phyloP scores from a whole-genome alignment of 192 early-diverging fungal genomes.

The Anaeromyces robustus region DNA sequence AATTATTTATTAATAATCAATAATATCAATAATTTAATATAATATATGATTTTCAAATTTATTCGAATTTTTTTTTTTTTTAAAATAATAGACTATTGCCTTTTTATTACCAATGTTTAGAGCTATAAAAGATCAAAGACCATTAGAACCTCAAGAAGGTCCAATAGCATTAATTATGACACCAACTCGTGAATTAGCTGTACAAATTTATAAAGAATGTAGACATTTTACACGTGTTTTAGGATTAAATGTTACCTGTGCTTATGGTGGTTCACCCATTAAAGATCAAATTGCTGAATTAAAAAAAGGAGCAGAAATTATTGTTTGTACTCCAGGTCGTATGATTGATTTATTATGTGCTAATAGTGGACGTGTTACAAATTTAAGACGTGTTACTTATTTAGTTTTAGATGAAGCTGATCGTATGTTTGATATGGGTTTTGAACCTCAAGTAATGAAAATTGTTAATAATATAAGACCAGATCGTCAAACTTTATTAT shows the following conservation, averaged over 20 bases:
- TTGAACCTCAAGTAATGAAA: constrained; percentile 93
- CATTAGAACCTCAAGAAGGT: constrained; percentile 59
- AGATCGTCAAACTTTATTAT: constrained; percentile 70
- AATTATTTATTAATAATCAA: too few relatives aligned
- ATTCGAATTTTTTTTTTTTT: constrained; percentile 1
- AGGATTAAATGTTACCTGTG: constrained; percentile 75
- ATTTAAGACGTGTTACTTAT: constrained; percentile 20
- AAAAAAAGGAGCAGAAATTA: constrained; percentile 77
- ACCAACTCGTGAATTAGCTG: constrained; percentile 80
- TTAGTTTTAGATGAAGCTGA: constrained; percentile 76
- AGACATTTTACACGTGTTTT: constrained; percentile 74
- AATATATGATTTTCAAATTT: too few relatives aligned
- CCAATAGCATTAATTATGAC: constrained; percentile 81
- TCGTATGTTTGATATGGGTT: constrained; percentile 98
- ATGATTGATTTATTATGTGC: constrained; percentile 78
- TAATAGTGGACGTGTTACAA: constrained; percentile 74
- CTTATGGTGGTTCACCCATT: constrained; percentile 74
- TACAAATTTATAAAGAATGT: constrained; percentile 86
- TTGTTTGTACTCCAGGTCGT: constrained; percentile 83
- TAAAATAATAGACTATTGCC: constrained; percentile 45
- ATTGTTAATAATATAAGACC: constrained; percentile 86
- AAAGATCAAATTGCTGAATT: constrained; percentile 79
- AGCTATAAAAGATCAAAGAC: constrained; percentile 79
- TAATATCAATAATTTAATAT: too few relatives aligned
- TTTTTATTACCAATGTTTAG: constrained; percentile 91